phyloP scores from a whole-genome alignment of 306 rosid species.

The Sphenostylis stenocarpa region DNA sequence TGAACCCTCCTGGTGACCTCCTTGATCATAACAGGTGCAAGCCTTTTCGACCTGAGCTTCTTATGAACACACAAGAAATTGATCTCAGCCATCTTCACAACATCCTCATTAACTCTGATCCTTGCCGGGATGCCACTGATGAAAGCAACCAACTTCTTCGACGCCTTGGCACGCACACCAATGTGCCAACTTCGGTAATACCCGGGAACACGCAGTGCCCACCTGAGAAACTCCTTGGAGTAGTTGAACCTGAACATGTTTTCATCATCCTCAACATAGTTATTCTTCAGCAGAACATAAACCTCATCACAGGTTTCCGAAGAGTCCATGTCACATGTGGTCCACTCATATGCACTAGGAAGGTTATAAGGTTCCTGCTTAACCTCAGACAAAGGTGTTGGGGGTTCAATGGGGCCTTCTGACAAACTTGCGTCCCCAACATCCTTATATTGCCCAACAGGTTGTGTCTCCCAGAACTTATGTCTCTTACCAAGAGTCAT shows the following conservation, averaged over 20 bases:
- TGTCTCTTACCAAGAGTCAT: conserved; percentile 59
- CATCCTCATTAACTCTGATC: conserved; percentile 51
- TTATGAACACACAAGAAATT: conserved; percentile 84
- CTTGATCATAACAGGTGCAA: conserved; percentile 88
- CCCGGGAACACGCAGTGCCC: conserved; percentile 78
- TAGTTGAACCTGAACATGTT: conserved; percentile 69
- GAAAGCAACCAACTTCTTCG: conserved; percentile 45
- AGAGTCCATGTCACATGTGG: conserved; percentile 37
- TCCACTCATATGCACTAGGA: conserved; percentile 51
- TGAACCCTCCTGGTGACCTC: conserved; percentile 88
- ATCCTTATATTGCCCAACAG: conserved; percentile 84
- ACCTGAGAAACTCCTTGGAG: conserved; percentile 71
- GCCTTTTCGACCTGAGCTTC: conserved; percentile 80
- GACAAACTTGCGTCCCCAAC: conserved; percentile 52
- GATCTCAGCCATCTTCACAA: conserved; percentile 85
- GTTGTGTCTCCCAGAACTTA: conserved; percentile 51
- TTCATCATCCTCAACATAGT: conserved; percentile 68
- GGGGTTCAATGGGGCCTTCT: conserved; percentile 70
- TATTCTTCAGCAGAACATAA: conserved; percentile 43
- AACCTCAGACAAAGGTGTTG: conserved; percentile 65
- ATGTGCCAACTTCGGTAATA: conserved; percentile 73
- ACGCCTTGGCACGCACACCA: conserved; percentile 69
- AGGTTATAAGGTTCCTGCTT: conserved; percentile 84
- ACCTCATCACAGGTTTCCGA: conserved; percentile 36
- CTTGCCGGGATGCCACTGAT: conserved; percentile 89